Base-by-base conservation (phyloP, 2,329 filamentous ascomycete genomes). In the Chaetomiaceae sp. region DNA sequence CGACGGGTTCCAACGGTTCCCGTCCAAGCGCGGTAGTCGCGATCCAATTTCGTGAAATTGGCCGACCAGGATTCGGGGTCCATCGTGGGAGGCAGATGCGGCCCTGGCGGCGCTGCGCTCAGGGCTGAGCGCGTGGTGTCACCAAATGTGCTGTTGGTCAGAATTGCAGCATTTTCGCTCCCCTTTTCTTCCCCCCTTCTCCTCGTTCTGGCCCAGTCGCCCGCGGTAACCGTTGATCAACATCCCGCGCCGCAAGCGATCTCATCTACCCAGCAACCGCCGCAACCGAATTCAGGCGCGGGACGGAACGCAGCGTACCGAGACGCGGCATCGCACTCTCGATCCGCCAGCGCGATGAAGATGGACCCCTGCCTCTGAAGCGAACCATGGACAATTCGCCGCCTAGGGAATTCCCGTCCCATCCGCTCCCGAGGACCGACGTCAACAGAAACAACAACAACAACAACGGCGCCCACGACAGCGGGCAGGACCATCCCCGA, bases 321-420 rank as follows among this genome's bases (percentile, higher is more conserved):
- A n/a, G n/a, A n/a, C n/a, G n/a, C n/a, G n/a, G n/a, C n/a, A n/a
- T n/a, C 35, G n/a, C 22, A 45, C 30, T 6, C 9, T 27, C 18
- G n/a, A 29, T 20, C n/a, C 20, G 14, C 24, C 27, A 30, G 17
- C 47, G 49, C n/a, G n/a, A n/a, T n/a, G n/a, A n/a, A 49, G 38
- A 57, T 57, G 53, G 50, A 46, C 50, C 41, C 48, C 36, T 18
- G 42, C 38, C 42, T 49, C 36, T 54, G 39, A 52, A 37, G 43
- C 43, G 44, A 46, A 42, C 27, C 45, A 55, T 55, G 46, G 45
- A 45, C 17, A 41, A 40, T 29, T 45, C 48, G 30, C 38, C 45
- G 19, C 53, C 26, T 42, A 45, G 43, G 48, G 53, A 51, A 56
- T 46, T 53, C 38, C 38, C 45, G 30, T 47, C 48, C 45, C 48